Base-by-base conservation (phyloP, 371 early-diverging fungal genomes). In the Mortierella sp. region DNA sequence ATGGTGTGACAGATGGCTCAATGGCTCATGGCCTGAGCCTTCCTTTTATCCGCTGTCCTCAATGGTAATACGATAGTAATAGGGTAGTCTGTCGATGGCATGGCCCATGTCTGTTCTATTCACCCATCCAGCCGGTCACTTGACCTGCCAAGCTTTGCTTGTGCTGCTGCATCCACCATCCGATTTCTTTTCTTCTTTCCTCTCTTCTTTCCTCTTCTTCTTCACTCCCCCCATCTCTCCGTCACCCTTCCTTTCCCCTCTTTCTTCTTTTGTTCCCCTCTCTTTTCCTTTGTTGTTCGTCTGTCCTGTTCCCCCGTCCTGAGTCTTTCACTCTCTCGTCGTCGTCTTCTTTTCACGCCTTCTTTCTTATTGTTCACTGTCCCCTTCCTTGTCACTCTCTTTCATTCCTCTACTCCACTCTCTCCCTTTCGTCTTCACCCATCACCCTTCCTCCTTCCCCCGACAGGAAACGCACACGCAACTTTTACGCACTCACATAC, bases 141-240 rank as follows among this genome's bases (percentile, higher is more conserved):
- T 50, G 50, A 50, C 50, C 50, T 50, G 50, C 16, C 16, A 14
- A 50, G 16, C 16, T 50, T 14, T 11, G 14, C 50, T 3, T 50
- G 13, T 6, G 2, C 6, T 6, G 13, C 16, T 50, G 50, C 50
- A 50, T 16, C 50, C 16, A 0, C 16, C 50, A 2, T 10, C 11
- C 0, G 50, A 16, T 1, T 16, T 43, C 26, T 28, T 46, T 54
- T 50, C 53, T 26, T 44, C 19, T 55, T 54, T 57, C 26, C 8
- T 37, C 61, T 69, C 24, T 75, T 40, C 16, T 50, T 64, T 21
- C 21, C 24, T 34, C 34, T 64, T 53, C 69, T 44, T 74, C 69
- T 51, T 67, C 37, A n/a, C 46, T 14, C 40, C 54, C n/a, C 67
- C 72, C 50, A 43, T 53, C 46, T 61, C 67, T 28, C 37, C 14